Conservation (phyloP, 495 filamentous ascomycete species). For the Durotheca rogersii region DNA sequence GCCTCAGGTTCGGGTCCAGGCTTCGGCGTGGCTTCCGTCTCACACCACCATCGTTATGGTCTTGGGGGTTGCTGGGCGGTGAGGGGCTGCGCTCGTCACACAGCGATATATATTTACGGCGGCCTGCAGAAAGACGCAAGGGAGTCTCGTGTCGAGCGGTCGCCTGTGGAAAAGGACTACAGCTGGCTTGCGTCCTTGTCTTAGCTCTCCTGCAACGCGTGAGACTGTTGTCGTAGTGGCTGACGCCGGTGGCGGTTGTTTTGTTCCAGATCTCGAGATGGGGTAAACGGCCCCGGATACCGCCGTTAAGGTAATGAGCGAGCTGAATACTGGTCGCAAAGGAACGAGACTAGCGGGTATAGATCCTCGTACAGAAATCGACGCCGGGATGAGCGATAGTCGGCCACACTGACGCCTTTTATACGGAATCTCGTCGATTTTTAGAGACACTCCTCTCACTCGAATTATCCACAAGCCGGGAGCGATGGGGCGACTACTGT, state of each 20-base stretch:
- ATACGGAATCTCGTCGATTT: not conserved
- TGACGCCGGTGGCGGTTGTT: conserved; percentile 1
- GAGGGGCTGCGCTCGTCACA: conserved; percentile 14
- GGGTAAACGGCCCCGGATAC: not conserved
- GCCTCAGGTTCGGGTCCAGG: conserved; percentile 12
- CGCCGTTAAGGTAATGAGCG: not conserved
- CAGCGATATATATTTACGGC: conserved; percentile 23
- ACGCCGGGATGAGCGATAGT: not conserved
- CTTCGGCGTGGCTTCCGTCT: conserved; percentile 11
- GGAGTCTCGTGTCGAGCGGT: conserved; percentile 8
- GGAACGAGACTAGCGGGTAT: conserved; percentile 13
- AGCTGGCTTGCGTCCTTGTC: not conserved
- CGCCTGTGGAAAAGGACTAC: conserved; percentile 2
- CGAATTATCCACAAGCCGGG: not conserved
- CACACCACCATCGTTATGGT: conserved; percentile 19
- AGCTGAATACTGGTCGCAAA: not conserved
- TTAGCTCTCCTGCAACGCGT: not conserved
- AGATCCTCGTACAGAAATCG: conserved; percentile 15
- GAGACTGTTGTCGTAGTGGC: conserved; percentile 1
- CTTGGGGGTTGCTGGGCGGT: conserved; percentile 2
- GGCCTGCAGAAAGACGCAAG: conserved; percentile 27
- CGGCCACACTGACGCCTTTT: not conserved
- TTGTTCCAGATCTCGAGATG: conserved; percentile 4
- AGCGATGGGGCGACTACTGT: not conserved
- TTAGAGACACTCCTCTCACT: not conserved